Conservation (phyloP, 495 filamentous ascomycete genomes). For the Letharia columbiana region DNA sequence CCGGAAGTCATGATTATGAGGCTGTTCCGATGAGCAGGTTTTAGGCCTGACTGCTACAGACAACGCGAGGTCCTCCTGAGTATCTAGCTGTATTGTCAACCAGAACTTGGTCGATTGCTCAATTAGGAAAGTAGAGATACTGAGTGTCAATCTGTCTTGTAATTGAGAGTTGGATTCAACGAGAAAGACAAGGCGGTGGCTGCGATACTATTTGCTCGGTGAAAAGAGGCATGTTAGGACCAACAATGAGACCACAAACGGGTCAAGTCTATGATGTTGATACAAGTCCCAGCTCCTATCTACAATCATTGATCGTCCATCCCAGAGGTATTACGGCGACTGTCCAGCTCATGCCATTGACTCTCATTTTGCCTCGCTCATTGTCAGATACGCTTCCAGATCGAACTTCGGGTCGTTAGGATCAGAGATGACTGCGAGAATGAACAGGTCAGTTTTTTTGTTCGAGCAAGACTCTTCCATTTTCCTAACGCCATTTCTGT, state of each 20-base stretch:
- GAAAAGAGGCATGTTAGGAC: too few relatives aligned
- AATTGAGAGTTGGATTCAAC: neutral
- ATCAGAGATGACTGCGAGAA: conserved; percentile 65
- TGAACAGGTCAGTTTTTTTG: conserved; percentile 22
- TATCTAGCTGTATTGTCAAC: neutral
- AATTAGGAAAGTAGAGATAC: neutral
- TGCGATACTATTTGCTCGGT: neutral
- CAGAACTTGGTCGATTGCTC: neutral
- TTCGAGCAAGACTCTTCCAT: neutral
- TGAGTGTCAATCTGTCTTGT: neutral
- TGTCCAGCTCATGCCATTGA: neutral
- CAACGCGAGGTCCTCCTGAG: neutral
- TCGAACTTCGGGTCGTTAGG: conserved; percentile 80
- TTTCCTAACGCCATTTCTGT: too few relatives aligned
- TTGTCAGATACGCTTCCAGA: conserved; percentile 71
- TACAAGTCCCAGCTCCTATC: conserved; percentile 8
- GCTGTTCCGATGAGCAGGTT: neutral
- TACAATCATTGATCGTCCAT: conserved; percentile 1
- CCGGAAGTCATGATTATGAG: neutral
- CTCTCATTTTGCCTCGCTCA: conserved; percentile 43
- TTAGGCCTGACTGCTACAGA: neutral
- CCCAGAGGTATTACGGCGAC: neutral
- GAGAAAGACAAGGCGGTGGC: neutral
- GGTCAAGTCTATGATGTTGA: conserved; percentile 4
- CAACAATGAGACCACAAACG: neutral